Evolutionary conservation across 2,329 filamentous ascomycete species (phyloP).

Genomic region (Cladosporium velox): DNA sequence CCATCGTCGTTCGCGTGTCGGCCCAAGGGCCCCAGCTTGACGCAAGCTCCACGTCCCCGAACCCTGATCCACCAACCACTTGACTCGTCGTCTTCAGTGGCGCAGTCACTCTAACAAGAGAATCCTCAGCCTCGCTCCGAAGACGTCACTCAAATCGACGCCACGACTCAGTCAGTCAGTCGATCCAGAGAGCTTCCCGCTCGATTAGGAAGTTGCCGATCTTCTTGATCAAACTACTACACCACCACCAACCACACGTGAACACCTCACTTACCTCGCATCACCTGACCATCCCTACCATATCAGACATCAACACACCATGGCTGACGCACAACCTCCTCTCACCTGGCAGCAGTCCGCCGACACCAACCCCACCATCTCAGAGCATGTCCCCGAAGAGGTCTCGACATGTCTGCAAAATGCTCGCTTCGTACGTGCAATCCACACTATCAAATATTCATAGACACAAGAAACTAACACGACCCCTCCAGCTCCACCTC

Average conservation of each 20-base stretch:
- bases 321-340: slow-evolving; percentile 33
- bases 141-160: slow-evolving; percentile 13
- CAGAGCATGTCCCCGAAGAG: slow-evolving; percentile 73
- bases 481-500: slow-evolving; percentile 75
- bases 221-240: not conserved
- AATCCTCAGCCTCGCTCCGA: not conserved
- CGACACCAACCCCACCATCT: slow-evolving; percentile 69
- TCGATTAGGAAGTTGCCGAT: slow-evolving; percentile 14
- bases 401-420: slow-evolving; percentile 91
- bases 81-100: slow-evolving; percentile 6
- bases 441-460: slow-evolving; percentile 34
- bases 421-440: slow-evolving; percentile 75
- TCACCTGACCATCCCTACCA: not conserved
- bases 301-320: slow-evolving; percentile 14
- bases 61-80: not conserved
- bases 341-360: slow-evolving; percentile 55
- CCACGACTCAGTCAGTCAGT: not conserved
- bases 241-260: not conserved
- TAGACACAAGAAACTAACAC: slow-evolving; percentile 5
- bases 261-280: not conserved
- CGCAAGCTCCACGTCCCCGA: not conserved
- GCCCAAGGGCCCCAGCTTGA: not conserved
- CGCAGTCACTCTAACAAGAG: not conserved
- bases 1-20: slow-evolving; percentile 19
- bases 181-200: slow-evolving; percentile 5